A percentile compares a stretch with the other conserved stretches of the same genome.
Conservation (phyloP, 257 asterid species). For the Dorcoceras hygrometricum region DNA sequence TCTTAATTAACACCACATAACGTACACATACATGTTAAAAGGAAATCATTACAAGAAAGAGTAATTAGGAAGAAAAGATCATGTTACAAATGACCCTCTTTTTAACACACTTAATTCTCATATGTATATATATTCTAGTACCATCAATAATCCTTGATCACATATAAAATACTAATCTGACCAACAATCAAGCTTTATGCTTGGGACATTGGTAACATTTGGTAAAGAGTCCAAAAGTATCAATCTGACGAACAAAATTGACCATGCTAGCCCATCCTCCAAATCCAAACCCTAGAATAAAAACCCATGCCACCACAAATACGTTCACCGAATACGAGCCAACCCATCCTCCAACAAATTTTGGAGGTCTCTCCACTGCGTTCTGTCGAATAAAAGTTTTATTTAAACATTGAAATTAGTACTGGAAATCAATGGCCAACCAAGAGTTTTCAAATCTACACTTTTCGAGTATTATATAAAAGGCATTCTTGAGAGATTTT, state of each 20-base stretch:
- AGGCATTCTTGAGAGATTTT: slow-evolving; percentile 21
- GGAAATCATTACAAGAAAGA: slow-evolving; percentile 8
- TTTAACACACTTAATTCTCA: slow-evolving; percentile 39
- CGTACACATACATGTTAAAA: slow-evolving; percentile 30
- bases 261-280: slow-evolving; percentile 91
- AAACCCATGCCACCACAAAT: slow-evolving; percentile 79
- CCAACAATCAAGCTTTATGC: slow-evolving; percentile 30
- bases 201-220: slow-evolving; percentile 85
- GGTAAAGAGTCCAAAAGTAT: slow-evolving; percentile 72
- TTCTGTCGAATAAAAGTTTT: slow-evolving; percentile 53
- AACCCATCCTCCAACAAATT: slow-evolving; percentile 63
- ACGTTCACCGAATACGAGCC: slow-evolving; percentile 59
- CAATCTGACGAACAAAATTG: slow-evolving; percentile 66
- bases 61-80: not conserved
- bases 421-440: too few relatives aligned
- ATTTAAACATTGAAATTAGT: too few relatives aligned
- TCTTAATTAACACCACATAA: slow-evolving; percentile 30
- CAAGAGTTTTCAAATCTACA: too few relatives aligned
- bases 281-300: slow-evolving; percentile 73
- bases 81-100: slow-evolving; percentile 27
- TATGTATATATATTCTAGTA: slow-evolving; percentile 23
- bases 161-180: slow-evolving; percentile 4
- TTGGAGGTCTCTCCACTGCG: slow-evolving; percentile 83
- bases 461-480: slow-evolving; percentile 3
- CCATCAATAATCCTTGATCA: slow-evolving; percentile 7